These are phyloP conservation scores for Termitomyces sp. DNA, from an alignment of 768 basidiomycete species.

Conservation along the genomic window DNA sequence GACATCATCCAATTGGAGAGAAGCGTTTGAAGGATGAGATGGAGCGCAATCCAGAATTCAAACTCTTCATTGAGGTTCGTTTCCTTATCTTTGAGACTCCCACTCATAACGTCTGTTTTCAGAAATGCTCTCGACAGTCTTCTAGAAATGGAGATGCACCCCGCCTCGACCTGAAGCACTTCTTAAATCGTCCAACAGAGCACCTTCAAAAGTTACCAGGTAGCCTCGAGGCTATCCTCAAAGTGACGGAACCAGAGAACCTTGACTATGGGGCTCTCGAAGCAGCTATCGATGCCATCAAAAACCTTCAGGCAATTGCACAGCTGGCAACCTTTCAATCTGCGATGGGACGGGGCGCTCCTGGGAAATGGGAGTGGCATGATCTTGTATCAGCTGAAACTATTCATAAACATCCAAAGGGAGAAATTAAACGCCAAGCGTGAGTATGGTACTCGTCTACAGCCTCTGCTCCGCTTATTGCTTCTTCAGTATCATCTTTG, in stretches of 20 bases:
- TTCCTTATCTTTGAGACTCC: not conserved
- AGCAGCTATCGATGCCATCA: constrained; percentile 84
- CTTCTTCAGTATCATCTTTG: constrained; percentile 75
- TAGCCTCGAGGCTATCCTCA: constrained; percentile 78
- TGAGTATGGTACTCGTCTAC: constrained; percentile 32
- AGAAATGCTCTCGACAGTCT: constrained; percentile 40
- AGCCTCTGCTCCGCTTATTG: constrained; percentile 3
- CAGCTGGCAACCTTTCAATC: constrained; percentile 88
- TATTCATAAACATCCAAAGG: constrained; percentile 55
- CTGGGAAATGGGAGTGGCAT: constrained; percentile 87
- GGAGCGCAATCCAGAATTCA: constrained; percentile 75
- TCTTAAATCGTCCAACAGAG: constrained; percentile 74
- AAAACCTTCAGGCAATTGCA: constrained; percentile 72
- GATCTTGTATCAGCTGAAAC: constrained; percentile 74
- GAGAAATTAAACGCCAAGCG: constrained; percentile 83
- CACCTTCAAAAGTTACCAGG: constrained; percentile 84
- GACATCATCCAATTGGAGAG: constrained; percentile 81
- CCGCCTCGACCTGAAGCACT: constrained; percentile 66
- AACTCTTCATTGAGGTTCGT: constrained; percentile 80
- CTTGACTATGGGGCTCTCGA: constrained; percentile 77
- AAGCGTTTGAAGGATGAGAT: constrained; percentile 84
- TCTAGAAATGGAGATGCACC: constrained; percentile 33
- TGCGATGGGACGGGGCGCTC: constrained; percentile 78
- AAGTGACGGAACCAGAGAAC: constrained; percentile 77
- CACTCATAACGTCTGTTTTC: not conserved